A percentile compares a stretch with the other conserved stretches of the same genome.
These are phyloP conservation scores for Dendrobium huoshanense DNA, from an alignment of 106 monocot genomes.

Conservation along the genomic window DNA sequence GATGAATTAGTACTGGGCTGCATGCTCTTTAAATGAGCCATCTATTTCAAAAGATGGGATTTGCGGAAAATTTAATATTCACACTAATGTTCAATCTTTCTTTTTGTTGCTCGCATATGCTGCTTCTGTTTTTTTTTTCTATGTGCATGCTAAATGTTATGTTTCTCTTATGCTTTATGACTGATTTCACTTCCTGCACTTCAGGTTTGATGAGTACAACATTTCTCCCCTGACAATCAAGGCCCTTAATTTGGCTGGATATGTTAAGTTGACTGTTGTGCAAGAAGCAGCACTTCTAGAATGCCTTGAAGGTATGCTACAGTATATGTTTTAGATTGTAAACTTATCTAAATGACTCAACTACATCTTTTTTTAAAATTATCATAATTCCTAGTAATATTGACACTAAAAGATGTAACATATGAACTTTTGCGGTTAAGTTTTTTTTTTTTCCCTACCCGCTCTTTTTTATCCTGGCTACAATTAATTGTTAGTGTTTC, in stretches of 20 bases:
- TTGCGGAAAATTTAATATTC: not conserved
- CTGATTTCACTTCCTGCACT: not conserved
- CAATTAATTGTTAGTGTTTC: not conserved
- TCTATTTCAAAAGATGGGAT: not conserved
- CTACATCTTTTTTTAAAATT: not conserved
- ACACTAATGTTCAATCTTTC: not conserved
- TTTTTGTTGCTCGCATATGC: not conserved
- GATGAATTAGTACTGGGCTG: not conserved
- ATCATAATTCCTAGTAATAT: not conserved
- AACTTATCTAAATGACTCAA: not conserved
- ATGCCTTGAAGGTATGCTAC: conserved; percentile 72
- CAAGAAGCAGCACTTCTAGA: conserved; percentile 75
- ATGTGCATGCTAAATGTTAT: not conserved
- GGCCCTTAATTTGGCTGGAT: conserved; percentile 74
- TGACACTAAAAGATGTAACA: not conserved
- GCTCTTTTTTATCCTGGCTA: not conserved
- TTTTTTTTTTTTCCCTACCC: not conserved
- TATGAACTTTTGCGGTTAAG: not conserved
- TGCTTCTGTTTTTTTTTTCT: not conserved
- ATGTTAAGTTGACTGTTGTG: conserved; percentile 60
- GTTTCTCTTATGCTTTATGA: not conserved
- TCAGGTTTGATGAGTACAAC: conserved; percentile 82
- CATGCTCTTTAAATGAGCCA: not conserved
- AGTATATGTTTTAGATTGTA: not conserved
- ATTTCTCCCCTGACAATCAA: conserved; percentile 80